Evolutionary conservation across 495 filamentous ascomycete species (phyloP).

Genomic region (Penicillium turbatum): DNA sequence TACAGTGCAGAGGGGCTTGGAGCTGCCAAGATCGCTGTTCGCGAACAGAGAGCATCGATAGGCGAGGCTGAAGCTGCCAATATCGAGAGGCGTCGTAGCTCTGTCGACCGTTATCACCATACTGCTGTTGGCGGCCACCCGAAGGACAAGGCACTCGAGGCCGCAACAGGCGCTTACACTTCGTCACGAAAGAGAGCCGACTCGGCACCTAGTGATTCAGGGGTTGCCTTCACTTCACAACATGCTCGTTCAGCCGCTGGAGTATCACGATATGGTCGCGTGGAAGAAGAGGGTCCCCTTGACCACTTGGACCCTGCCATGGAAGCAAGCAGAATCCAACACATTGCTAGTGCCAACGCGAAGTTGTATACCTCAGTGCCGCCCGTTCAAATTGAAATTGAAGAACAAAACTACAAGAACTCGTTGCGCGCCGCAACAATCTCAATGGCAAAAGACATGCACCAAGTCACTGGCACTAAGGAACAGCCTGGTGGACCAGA

Average conservation of each 20-base stretch:
- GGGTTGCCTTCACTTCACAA: slow-evolving; percentile 52
- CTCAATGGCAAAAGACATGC: slow-evolving; percentile 86
- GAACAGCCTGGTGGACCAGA: slow-evolving; percentile 18
- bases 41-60: slow-evolving; percentile 43
- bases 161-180: slow-evolving; percentile 70
- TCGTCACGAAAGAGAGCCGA: slow-evolving; percentile 58
- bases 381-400: slow-evolving; percentile 63
- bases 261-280: slow-evolving; percentile 45
- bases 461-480: slow-evolving; percentile 53
- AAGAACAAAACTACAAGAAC: slow-evolving; percentile 67
- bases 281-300: slow-evolving; percentile 23
- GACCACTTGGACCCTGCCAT: slow-evolving; percentile 40
- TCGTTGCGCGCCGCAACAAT: slow-evolving; percentile 75
- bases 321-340: slow-evolving; percentile 54
- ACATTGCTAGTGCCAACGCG: slow-evolving; percentile 47
- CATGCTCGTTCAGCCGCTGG: slow-evolving; percentile 68
- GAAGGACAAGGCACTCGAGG: slow-evolving; percentile 58
- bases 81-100: slow-evolving; percentile 10
- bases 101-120: slow-evolving; percentile 31
- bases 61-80: slow-evolving; percentile 8
- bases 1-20: slow-evolving; percentile 60
- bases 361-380: slow-evolving; percentile 74
- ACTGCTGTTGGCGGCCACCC: slow-evolving; percentile 51
- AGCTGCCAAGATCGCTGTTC: slow-evolving; percentile 66
- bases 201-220: slow-evolving; percentile 52